phyloP scores from a whole-genome alignment of 805 yeast genomes.

The Cyberlindnera mississippiensis region DNA sequence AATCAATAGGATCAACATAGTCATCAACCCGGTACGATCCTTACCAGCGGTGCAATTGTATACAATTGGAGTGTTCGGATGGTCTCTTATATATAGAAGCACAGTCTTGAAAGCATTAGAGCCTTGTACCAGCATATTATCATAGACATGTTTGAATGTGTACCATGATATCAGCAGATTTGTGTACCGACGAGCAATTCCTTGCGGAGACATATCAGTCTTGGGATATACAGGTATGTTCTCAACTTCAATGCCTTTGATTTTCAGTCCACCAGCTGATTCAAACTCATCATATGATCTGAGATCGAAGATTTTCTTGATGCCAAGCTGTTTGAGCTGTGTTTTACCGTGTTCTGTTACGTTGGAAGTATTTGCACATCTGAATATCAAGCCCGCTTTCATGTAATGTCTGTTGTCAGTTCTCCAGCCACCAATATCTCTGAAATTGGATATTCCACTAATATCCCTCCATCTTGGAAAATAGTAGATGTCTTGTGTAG shows the following conservation, averaged over 20 bases:
- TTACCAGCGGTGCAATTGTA: slow-evolving; percentile 86
- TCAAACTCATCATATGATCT: slow-evolving; percentile 57
- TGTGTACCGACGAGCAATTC: slow-evolving; percentile 51
- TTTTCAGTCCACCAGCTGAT: slow-evolving; percentile 40
- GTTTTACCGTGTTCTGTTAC: slow-evolving; percentile 51
- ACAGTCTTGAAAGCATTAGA: slow-evolving; percentile 43
- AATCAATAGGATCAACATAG: slow-evolving; percentile 60
- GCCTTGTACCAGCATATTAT: slow-evolving; percentile 53
- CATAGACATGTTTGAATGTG: slow-evolving; percentile 62
- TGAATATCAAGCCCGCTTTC: slow-evolving; percentile 49
- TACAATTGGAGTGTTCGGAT: slow-evolving; percentile 47
- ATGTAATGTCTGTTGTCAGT: slow-evolving; percentile 40
- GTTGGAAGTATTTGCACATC: slow-evolving; percentile 58
- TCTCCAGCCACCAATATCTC: slow-evolving; percentile 78
- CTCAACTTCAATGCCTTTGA: slow-evolving; percentile 42
- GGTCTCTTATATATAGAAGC: slow-evolving; percentile 52
- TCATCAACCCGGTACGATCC: slow-evolving; percentile 76
- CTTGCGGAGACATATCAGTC: slow-evolving; percentile 60
- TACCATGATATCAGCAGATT: slow-evolving; percentile 54
- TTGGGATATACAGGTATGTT: slow-evolving; percentile 57
- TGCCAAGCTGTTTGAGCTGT: slow-evolving; percentile 33
- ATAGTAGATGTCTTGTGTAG: slow-evolving; percentile 34
- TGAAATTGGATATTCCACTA: slow-evolving; percentile 66
- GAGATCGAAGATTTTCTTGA: slow-evolving; percentile 61
- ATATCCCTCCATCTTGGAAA: slow-evolving; percentile 55